Evolutionary conservation across 345 rosid species (phyloP).

Genomic region (Eucalyptus curtisii): DNA sequence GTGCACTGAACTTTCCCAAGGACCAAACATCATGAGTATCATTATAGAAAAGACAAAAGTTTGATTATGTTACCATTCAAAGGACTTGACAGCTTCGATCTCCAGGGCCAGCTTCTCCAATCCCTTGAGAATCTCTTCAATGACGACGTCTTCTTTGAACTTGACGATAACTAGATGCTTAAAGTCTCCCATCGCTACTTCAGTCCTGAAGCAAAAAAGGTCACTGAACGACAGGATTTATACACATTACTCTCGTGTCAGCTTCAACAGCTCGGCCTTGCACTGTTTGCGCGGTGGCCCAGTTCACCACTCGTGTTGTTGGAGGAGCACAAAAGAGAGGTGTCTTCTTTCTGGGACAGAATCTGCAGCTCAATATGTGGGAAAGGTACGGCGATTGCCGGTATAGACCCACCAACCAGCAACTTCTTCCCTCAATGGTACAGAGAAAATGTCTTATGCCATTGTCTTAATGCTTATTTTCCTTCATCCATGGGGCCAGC

Average conservation of each 20-base stretch:
- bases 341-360: conserved; percentile 6
- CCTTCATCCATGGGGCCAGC: conserved; percentile 32
- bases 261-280: background rate
- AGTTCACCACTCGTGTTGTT: background rate
- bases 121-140: conserved; percentile 70
- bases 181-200: conserved; percentile 36
- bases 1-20: background rate
- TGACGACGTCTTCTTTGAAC: conserved; percentile 61
- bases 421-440: background rate
- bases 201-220: background rate
- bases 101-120: conserved; percentile 71
- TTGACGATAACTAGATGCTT: conserved; percentile 83
- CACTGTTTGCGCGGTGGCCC: background rate
- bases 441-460: conserved; percentile 7
- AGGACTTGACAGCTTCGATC: conserved; percentile 72
- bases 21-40: background rate
- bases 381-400: conserved; percentile 5
- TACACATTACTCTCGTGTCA: background rate
- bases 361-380: conserved; percentile 12
- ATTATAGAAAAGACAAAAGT: background rate
- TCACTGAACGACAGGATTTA: background rate
- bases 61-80: conserved; percentile 45
- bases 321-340: background rate
- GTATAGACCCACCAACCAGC: conserved; percentile 17
- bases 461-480: conserved; percentile 13